Conservation (phyloP, 2,329 filamentous ascomycete species). For the Penicillium rolfsii region DNA sequence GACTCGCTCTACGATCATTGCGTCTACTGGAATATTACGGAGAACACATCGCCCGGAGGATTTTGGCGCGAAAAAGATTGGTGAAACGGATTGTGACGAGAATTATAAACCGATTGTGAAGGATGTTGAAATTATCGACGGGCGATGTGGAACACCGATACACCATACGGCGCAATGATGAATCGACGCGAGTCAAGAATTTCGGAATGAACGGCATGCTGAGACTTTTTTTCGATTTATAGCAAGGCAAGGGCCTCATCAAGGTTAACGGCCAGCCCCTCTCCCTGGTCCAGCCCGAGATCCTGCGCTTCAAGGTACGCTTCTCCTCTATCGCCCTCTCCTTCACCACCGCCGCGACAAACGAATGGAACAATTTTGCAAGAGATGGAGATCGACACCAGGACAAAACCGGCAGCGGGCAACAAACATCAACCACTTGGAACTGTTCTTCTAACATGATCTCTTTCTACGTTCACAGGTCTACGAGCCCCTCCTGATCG, state of each 20-base stretch:
- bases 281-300: conserved; percentile 89
- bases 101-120: neutral
- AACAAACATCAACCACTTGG: neutral
- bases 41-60: conserved; percentile 3
- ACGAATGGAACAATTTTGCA: neutral
- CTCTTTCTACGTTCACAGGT: conserved; percentile 57
- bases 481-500: conserved; percentile 97
- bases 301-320: conserved; percentile 92
- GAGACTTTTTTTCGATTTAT: conserved; percentile 36
- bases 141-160: conserved; percentile 10
- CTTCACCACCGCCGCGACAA: conserved; percentile 10
- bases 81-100: neutral
- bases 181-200: conserved; percentile 3
- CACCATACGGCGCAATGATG: conserved; percentile 21
- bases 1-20: conserved; percentile 21
- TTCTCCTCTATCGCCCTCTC: conserved; percentile 12
- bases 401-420: conserved; percentile 8
- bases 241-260: conserved; percentile 85
- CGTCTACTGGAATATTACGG: conserved; percentile 11
- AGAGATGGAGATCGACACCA: neutral
- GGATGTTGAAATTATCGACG: conserved; percentile 11
- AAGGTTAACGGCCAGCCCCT: conserved; percentile 99
- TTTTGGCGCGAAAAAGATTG: neutral
- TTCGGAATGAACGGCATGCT: conserved; percentile 27
- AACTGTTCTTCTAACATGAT: conserved; percentile 13